Evolutionary conservation across 257 asterid genomes (phyloP), one percentile per base, ranked within the genome.

Genomic region (Paulownia fortunei): DNA sequence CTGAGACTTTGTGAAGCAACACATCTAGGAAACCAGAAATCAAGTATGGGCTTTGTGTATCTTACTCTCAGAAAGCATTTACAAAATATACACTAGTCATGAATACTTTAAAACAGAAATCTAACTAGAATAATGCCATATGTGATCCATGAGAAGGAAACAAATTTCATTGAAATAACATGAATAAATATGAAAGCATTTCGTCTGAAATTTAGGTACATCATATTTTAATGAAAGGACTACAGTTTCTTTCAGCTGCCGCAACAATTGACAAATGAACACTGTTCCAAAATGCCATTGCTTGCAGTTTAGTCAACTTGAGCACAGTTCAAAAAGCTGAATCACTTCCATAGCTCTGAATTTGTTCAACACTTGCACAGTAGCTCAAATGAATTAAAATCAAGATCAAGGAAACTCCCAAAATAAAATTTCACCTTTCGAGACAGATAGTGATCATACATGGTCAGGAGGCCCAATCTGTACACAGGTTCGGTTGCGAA

Each of bases 401-500:
- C 11, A 82, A 62, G 47, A 74, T 49, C 80, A 81, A 73, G 44
- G 78, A 67, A 62, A 70, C 54, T 76, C 55, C 42, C 47, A 65
- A 73, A 5, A 55, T 42, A 73, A 77, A 72, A 54, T 42, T 82
- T 90, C 89, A 95, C 99, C 98, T 95, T 96, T 69, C 94, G 89
- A 23, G 99, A 96, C 85, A 92, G 83, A 91, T 85, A 96, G 65
- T 93, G 97, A 83, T 96, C 99, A 52, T 93, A 93, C 97, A 96
- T 92, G 66, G 99, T 93, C 81, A 96, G 85, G 55, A 93, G 91
- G 81, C 99, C 99, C 85, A 96, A 83, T 84, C 94, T 89, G 88
- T 81, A 88, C 68, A 96, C 99, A 80, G 99, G 99, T 80, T 92
- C 99, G 34, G 97, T 93, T 15, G 98, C 97, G 47, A 89, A 96